Percentiles rank a stretch among this genome's conserved stretches.
Conservation (phyloP, 2,329 filamentous ascomycete genomes). For the Fusarium sp. region DNA sequence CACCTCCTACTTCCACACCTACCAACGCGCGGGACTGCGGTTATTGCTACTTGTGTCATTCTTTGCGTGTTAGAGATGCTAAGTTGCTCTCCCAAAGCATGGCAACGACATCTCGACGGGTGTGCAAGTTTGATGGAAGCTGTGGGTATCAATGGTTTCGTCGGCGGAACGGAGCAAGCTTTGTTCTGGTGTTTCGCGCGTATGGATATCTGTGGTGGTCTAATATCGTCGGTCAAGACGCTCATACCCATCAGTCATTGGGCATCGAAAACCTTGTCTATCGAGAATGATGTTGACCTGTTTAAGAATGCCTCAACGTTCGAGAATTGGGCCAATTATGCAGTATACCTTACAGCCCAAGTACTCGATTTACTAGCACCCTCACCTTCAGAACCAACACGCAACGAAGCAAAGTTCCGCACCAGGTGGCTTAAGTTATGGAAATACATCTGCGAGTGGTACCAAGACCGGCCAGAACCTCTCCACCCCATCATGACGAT, state of each 20-base stretch:
- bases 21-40: conserved; percentile 58
- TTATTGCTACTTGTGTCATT: conserved; percentile 64
- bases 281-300: conserved; percentile 49
- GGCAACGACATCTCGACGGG: conserved; percentile 63
- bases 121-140: conserved; percentile 63
- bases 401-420: conserved; percentile 43
- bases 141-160: conserved; percentile 62
- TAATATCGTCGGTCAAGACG: conserved; percentile 63
- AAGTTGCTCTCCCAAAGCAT: conserved; percentile 59
- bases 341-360: conserved; percentile 60
- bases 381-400: conserved; percentile 25
- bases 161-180: conserved; percentile 60
- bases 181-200: conserved; percentile 66
- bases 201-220: conserved; percentile 65
- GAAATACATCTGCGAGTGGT: conserved; percentile 56
- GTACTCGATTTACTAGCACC: conserved; percentile 54
- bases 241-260: conserved; percentile 61
- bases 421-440: conserved; percentile 54
- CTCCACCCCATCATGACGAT: conserved; percentile 52
- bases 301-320: conserved; percentile 53
- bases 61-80: conserved; percentile 67
- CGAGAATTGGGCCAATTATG: conserved; percentile 62
- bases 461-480: conserved; percentile 50
- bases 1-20: conserved; percentile 60
- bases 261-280: conserved; percentile 50